Evolutionary conservation across 2,329 filamentous ascomycete genomes (phyloP).

Genomic region (Balansia obtecta): DNA sequence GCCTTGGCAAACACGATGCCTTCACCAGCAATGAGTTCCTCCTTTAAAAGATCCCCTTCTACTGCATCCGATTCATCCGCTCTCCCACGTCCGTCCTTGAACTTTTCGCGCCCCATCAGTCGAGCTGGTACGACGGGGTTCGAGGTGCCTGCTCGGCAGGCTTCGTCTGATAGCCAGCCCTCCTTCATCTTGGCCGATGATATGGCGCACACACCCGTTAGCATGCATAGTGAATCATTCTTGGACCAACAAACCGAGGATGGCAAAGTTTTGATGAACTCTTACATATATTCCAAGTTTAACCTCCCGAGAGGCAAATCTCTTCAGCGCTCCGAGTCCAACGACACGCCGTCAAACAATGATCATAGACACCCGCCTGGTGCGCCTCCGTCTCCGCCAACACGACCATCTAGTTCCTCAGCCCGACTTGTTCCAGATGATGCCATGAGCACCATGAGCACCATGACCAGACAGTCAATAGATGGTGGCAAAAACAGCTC

Average conservation of each 20-base stretch:
- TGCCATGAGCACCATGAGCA: slow-evolving; percentile 16
- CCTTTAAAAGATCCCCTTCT: slow-evolving; percentile 68
- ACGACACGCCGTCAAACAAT: slow-evolving; percentile 35
- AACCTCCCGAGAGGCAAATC: slow-evolving; percentile 70
- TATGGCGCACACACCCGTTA: slow-evolving; percentile 54
- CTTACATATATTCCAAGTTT: slow-evolving; percentile 82
- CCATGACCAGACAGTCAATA: slow-evolving; percentile 31
- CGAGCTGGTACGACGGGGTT: slow-evolving; percentile 48
- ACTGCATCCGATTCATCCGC: slow-evolving; percentile 70
- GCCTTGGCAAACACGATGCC: slow-evolving; percentile 27
- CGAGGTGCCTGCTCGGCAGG: slow-evolving; percentile 48
- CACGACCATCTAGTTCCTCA: slow-evolving; percentile 45
- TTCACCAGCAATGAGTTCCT: slow-evolving; percentile 46
- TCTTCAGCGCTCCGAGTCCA: slow-evolving; percentile 54
- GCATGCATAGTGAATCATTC: slow-evolving; percentile 59
- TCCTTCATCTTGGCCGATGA: slow-evolving; percentile 54
- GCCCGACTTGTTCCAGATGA: slow-evolving; percentile 27
- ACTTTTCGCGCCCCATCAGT: slow-evolving; percentile 88
- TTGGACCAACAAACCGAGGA: slow-evolving; percentile 38
- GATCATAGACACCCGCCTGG: slow-evolving; percentile 28
- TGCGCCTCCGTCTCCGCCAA: slow-evolving; percentile 50
- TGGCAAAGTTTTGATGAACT: slow-evolving; percentile 41
- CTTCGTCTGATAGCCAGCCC: slow-evolving; percentile 55
- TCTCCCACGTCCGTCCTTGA: slow-evolving; percentile 66
- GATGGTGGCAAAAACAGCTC: slow-evolving; percentile 39